These are phyloP conservation scores for Nitzschia sp. DNA, from an alignment of 108 stramenopile genomes.

Conservation along the genomic window DNA sequence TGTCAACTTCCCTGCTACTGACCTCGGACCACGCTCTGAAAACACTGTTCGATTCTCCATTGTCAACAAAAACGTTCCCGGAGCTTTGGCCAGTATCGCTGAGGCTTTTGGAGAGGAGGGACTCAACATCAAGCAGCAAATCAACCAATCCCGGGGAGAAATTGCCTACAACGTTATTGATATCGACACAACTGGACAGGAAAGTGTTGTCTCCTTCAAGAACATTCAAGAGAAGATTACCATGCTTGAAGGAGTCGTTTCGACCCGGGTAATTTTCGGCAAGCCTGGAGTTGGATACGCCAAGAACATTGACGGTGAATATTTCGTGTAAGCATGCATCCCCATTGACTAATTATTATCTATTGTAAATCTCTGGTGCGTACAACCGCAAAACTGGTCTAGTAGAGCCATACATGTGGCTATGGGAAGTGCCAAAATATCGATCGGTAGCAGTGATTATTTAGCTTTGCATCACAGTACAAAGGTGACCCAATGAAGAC, in stretches of 20 bases:
- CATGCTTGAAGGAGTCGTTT: conserved; percentile 84
- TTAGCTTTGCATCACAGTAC: too few species aligned
- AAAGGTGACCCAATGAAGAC: too few species aligned
- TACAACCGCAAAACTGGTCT: too few species aligned
- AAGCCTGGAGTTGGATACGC: conserved; percentile 85
- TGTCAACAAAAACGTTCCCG: conserved; percentile 88
- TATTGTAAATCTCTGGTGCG: too few species aligned
- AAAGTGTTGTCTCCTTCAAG: conserved; percentile 69
- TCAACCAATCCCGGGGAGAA: conserved; percentile 83
- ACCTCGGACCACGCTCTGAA: conserved; percentile 59
- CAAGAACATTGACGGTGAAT: conserved; percentile 83
- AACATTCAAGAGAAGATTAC: conserved; percentile 84
- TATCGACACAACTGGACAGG: conserved; percentile 64
- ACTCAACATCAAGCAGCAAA: conserved; percentile 90
- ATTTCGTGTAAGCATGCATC: conserved; percentile 64
- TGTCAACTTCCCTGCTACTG: conserved; percentile 88
- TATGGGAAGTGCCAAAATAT: too few species aligned
- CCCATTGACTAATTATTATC: too few species aligned
- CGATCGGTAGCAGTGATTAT: too few species aligned
- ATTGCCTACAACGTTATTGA: conserved; percentile 93
- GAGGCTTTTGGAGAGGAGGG: conserved; percentile 68
- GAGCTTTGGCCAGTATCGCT: conserved; percentile 83
- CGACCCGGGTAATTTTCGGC: conserved; percentile 74
- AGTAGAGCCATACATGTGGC: too few species aligned
- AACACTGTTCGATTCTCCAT: conserved; percentile 78